Percentiles rank a stretch among this genome's conserved stretches.
Conservation (phyloP, 257 asterid genomes). For the Forsythia suspensa region DNA sequence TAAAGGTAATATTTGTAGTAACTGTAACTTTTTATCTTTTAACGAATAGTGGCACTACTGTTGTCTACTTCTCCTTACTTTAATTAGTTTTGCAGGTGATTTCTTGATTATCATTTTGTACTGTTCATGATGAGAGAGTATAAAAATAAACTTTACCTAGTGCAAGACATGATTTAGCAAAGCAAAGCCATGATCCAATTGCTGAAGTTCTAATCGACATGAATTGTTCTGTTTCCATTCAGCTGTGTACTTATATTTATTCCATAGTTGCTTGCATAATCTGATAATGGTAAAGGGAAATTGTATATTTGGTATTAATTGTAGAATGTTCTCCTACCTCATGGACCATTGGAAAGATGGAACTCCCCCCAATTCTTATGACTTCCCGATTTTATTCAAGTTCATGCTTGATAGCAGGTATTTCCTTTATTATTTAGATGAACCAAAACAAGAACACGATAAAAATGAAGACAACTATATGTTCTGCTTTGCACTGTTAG, state of each 20-base stretch:
- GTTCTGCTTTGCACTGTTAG: background rate
- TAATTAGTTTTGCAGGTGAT: background rate
- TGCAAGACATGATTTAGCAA: background rate
- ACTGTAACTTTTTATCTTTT: too few relatives aligned
- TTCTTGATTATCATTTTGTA: background rate
- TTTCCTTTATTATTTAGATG: background rate
- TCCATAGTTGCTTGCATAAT: too few relatives aligned
- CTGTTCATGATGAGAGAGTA: background rate
- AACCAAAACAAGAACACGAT: background rate
- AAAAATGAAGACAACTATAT: too few relatives aligned
- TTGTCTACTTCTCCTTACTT: background rate
- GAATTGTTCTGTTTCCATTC: too few relatives aligned
- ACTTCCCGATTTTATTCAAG: background rate
- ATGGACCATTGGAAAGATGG: background rate
- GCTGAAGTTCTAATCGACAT: background rate
- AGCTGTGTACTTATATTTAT: background rate
- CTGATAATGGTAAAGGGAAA: background rate
- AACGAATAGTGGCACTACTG: background rate
- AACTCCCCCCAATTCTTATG: background rate
- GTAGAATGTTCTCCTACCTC: background rate
- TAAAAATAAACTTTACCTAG: background rate
- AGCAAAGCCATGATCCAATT: background rate
- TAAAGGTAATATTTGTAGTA: constrained; percentile 52
- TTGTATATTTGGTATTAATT: background rate
- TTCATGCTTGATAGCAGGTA: background rate